These are phyloP conservation scores for Sutorius eximius DNA, from an alignment of 1,284 basidiomycete genomes.

Conservation along the genomic window DNA sequence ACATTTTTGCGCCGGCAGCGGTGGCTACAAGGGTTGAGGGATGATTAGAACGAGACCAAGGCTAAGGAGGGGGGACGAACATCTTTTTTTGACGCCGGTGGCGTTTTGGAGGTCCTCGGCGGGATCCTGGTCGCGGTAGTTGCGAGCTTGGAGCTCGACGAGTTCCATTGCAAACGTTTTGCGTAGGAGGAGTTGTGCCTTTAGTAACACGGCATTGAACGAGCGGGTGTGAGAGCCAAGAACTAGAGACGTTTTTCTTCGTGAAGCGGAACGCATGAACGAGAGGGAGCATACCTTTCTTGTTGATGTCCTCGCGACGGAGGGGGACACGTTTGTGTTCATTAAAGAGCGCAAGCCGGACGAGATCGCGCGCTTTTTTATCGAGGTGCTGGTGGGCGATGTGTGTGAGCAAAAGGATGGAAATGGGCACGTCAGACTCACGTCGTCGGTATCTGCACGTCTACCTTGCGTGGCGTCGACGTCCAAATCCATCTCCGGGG, in stretches of 20 bases:
- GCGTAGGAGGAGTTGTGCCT: conserved; percentile 58
- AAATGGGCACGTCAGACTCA: conserved; percentile 14
- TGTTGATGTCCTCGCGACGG: conserved; percentile 72
- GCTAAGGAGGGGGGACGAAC: conserved; percentile 21
- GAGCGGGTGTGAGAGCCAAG: conserved; percentile 55
- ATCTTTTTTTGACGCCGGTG: conserved; percentile 57
- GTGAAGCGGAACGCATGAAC: background rate
- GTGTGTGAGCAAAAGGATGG: background rate
- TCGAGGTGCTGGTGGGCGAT: conserved; percentile 47
- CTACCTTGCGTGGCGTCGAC: conserved; percentile 25
- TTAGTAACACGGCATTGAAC: conserved; percentile 57
- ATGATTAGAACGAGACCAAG: background rate
- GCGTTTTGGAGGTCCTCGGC: conserved; percentile 49
- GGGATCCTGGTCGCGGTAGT: conserved; percentile 50
- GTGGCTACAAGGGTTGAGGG: conserved; percentile 40
- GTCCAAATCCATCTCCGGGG: conserved; percentile 27
- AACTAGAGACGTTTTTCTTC: conserved; percentile 40
- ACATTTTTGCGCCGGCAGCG: conserved; percentile 63
- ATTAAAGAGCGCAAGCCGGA: conserved; percentile 70
- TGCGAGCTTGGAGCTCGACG: conserved; percentile 67
- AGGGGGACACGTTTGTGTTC: conserved; percentile 63
- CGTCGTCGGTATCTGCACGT: conserved; percentile 20
- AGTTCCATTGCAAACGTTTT: conserved; percentile 74
- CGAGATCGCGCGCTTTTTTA: conserved; percentile 63
- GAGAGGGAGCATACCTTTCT: conserved; percentile 55